Base-by-base conservation (phyloP, 768 basidiomycete genomes). In the Russula virescens region DNA sequence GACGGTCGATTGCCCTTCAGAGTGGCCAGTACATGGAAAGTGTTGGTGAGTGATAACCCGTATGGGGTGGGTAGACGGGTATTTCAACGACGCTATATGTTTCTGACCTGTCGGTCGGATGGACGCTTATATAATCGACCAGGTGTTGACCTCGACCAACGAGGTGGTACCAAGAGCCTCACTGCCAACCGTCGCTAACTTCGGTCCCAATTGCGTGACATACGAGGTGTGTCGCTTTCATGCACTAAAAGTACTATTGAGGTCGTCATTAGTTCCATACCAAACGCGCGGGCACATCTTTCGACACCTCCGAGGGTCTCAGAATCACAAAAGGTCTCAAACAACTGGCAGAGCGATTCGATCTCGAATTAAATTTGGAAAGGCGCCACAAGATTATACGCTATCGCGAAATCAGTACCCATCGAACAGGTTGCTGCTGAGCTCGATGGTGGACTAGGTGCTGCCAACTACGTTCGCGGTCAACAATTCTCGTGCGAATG, bases 21-120 rank as follows among this genome's bases (percentile, higher is more conserved):
- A 88, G 90, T 66, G 89, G 94, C 19, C 78, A 91, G 25, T 96
- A 95, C 71, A 89, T 96, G 87, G 94, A 97, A 75, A 97, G 94
- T 11, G 77, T 95, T 58, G 92, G 91, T 88, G 53, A 14, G 81
- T 69, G 55, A 14, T 13, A 18, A 52, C 16, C 31, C 10, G 6
- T 38, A 5, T n/a, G 45, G 13, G 6, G 21, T 43, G 26, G 1
- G 14, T 54, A 52, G 35, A 45, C 25, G 31, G 31, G 31, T 8
- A 31, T 31, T 43, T 21, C 16, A 43, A 16, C n/a, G 64, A n/a
- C n/a, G 64, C 19, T 60, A 65, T 34, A 72, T 74, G 86, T 10
- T 91, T 85, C 83, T 61, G 23, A 13, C 21, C 19, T n/a, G 18
- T 7, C 7, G n/a, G 62, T 34, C 58, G 13, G 55, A 55, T 38